These are phyloP conservation scores for Trypanosoma caninum DNA, from an alignment of 208 protist genomes.

Conservation along the genomic window DNA sequence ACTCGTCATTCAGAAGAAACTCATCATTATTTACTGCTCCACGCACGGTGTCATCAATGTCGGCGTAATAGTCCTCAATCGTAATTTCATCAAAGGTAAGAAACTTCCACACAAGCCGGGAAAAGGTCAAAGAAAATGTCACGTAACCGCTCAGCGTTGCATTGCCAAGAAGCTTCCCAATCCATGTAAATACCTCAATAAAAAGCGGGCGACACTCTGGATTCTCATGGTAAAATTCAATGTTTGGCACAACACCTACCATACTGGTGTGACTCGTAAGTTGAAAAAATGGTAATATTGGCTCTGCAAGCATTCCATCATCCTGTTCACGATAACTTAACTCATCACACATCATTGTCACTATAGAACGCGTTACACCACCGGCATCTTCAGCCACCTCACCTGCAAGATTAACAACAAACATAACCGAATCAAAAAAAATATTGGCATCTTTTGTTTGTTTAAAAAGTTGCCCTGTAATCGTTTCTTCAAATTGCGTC, in stretches of 20 bases:
- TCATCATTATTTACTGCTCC: slow-evolving; percentile 65
- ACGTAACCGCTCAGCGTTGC: slow-evolving; percentile 74
- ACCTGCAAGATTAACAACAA: slow-evolving; percentile 59
- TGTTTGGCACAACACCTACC: slow-evolving; percentile 83
- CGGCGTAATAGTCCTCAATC: slow-evolving; percentile 77
- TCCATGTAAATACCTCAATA: slow-evolving; percentile 47
- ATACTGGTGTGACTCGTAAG: slow-evolving; percentile 77
- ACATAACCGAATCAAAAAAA: slow-evolving; percentile 78
- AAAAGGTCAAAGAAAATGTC: slow-evolving; percentile 66
- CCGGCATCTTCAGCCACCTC: slow-evolving; percentile 72
- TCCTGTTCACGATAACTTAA: slow-evolving; percentile 56
- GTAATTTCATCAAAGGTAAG: slow-evolving; percentile 63
- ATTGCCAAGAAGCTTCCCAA: slow-evolving; percentile 88
- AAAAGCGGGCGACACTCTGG: slow-evolving; percentile 36
- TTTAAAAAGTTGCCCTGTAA: slow-evolving; percentile 67
- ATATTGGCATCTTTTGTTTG: slow-evolving; percentile 61
- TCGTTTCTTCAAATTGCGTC: slow-evolving; percentile 18
- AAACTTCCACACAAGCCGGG: slow-evolving; percentile 86
- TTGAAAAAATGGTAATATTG: slow-evolving; percentile 75
- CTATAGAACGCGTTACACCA: slow-evolving; percentile 78
- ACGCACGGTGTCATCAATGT: slow-evolving; percentile 80
- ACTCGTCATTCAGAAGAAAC: slow-evolving; percentile 73
- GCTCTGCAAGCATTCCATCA: slow-evolving; percentile 50
- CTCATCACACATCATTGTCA: slow-evolving; percentile 86
- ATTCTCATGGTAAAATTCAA: slow-evolving; percentile 47